Evolutionary conservation across 371 early-diverging fungal species (phyloP).

Genomic region (Mucor sp.): DNA sequence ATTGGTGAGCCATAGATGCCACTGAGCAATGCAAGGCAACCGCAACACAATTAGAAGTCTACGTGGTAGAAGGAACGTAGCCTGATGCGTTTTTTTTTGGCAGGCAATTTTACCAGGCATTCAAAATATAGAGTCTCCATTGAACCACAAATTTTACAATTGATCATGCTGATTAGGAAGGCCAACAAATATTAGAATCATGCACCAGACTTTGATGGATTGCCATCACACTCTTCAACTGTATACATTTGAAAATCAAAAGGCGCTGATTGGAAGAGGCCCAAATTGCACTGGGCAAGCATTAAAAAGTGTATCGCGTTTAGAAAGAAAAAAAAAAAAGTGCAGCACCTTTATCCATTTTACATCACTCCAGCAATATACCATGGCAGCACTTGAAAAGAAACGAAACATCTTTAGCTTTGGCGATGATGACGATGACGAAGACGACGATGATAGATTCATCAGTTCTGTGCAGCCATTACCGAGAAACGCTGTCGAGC

Average conservation of each 20-base stretch:
- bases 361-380: not conserved
- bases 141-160: too few species aligned
- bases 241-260: not conserved
- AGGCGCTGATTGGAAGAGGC: not conserved
- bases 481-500: constrained; percentile 49
- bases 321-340: not conserved
- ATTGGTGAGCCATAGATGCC: too few species aligned
- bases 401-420: constrained; percentile 36
- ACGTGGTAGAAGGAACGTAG: too few species aligned
- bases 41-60: too few species aligned
- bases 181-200: too few species aligned
- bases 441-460: constrained; percentile 32
- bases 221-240: too few species aligned
- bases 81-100: too few species aligned
- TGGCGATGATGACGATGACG: constrained; percentile 48
- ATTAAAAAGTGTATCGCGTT: not conserved
- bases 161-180: too few species aligned
- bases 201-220: too few species aligned
- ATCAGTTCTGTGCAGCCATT: constrained; percentile 37
- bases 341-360: not conserved
- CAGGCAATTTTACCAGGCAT: too few species aligned
- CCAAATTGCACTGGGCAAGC: not conserved
- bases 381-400: not conserved
- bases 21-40: too few species aligned
- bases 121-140: too few species aligned